Evolutionary conservation across 2,329 filamentous ascomycete genomes (phyloP), one percentile per base, ranked within the genome.

Genomic region (Trichophyton equinum): DNA sequence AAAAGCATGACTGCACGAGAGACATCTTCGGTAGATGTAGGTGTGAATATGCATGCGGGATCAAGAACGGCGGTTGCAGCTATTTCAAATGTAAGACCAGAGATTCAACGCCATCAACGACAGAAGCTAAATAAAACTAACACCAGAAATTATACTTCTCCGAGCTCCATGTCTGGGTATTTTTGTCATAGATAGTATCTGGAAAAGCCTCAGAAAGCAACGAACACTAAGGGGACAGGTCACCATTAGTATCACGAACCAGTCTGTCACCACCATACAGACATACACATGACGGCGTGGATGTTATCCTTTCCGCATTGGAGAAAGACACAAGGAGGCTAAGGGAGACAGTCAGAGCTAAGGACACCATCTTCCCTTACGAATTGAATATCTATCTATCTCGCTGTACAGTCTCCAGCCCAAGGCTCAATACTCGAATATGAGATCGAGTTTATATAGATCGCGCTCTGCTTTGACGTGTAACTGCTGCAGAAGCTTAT

Each of bases 1-100:
- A 68, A 67, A n/a, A 74, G 58, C 18, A 73, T 62, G 3, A 75
- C 62, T 5, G 66, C 63, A n/a, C 66, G 62, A n/a, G 72, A 69
- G 9, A 74, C 69, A 6, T 75, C 68, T 4, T 62, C 60, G 22
- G 68, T 64, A 8, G 59, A 62, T 3, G 64, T 60, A 4, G 73
- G 71, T 20, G 68, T 66, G 65, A 75, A 72, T 42, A 73, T 65
- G 51, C 73, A 75, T 47, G 62, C 60, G 0, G 74, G 74, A 38
- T 69, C 64, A 11, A 71, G 55, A 40, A 61, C 56, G 9, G 49
- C 59, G 9, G 53, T 57, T 33, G 53, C 44, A 8, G 59, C 59
- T 61, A 58, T 57, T 46, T 30, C 30, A 44, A 25, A 8, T 27
- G 30, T 57, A 38, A 46, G 53, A 33, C 18, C 15, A 38, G 33